Percentiles rank a stretch among this genome's conserved stretches.
phyloP scores from a whole-genome alignment of 768 basidiomycete genomes.

The Lepiota venenata region DNA sequence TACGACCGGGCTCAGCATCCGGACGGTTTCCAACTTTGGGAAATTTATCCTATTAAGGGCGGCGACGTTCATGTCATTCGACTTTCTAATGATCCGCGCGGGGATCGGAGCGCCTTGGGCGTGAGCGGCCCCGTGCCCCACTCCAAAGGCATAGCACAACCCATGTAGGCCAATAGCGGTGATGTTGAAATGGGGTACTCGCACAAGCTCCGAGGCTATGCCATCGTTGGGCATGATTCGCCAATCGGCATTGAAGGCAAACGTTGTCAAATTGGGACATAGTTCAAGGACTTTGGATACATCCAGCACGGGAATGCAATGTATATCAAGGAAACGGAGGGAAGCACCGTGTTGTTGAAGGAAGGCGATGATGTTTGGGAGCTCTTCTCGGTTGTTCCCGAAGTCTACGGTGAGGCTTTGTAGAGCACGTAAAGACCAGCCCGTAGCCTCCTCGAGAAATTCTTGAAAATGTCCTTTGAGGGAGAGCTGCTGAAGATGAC shows the following conservation, averaged over 20 bases:
- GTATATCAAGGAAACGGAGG: constrained; percentile 64
- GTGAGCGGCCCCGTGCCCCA: constrained; percentile 44
- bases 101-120: constrained; percentile 39
- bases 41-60: constrained; percentile 54
- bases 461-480: constrained; percentile 58
- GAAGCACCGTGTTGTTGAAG: constrained; percentile 52
- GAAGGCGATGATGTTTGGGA: constrained; percentile 60
- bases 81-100: constrained; percentile 42
- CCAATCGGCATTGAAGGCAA: constrained; percentile 80
- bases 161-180: constrained; percentile 67
- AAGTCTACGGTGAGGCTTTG: constrained; percentile 56
- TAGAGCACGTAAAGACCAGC: constrained; percentile 65
- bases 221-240: constrained; percentile 37
- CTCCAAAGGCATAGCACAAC: constrained; percentile 65
- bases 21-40: constrained; percentile 55
- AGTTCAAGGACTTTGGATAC: constrained; percentile 56
- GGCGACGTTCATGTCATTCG: constrained; percentile 65
- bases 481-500: constrained; percentile 58
- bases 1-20: constrained; percentile 54
- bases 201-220: constrained; percentile 36
- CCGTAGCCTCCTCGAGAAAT: constrained; percentile 65
- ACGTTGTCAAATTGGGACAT: constrained; percentile 58
- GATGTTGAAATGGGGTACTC: constrained; percentile 54
- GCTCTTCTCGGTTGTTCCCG: constrained; percentile 38
- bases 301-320: constrained; percentile 54